Base-by-base conservation (phyloP, 2,329 filamentous ascomycete species). In the Fusarium sp. region DNA sequence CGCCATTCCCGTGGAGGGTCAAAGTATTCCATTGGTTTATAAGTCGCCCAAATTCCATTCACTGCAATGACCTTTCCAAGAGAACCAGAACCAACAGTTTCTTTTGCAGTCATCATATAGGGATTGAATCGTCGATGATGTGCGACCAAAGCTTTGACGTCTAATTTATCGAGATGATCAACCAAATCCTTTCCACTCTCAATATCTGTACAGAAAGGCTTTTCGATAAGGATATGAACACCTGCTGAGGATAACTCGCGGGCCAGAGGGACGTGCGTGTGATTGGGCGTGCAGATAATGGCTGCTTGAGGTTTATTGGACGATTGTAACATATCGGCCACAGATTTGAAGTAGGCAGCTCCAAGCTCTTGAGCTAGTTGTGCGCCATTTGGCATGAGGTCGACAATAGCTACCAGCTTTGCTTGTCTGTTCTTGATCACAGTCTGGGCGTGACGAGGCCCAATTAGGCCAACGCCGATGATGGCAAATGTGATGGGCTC, bases 91-190 rank as follows among this genome's bases (percentile, higher is more conserved):
- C 78, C 72, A 2, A 90, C 71, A 2, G 84, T 79, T 20, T 83
- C 72, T 69, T 89, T 90, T 0, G 88, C 83, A 5, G 85, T 82
- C 11, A 84, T 79, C 10, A 89, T 84, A 76, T 88, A 89, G 0
- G 86, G 86, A 73, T 91, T 90, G 81, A 91, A 91, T 6, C 89
- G 84, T 15, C 89, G 83, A 75, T 91, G 89, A 70, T 91, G 89
- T 12, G 88, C 89, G 4, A 89, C 86, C 2, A 90, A 80, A 2
- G 88, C 80, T n/a, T 85, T 84, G n/a, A 85, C 79, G 4, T 78
- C 75, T 1, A 80, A 71, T 12, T 69, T 57, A 7, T 75, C 65
- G 4, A 82, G 72, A 36, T 79, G 72, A 1, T 65, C 58, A 2
- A 84, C 48, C 1, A 85, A 74, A 6, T 67, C 78, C 24, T 78